These are phyloP conservation scores for Schoenoplectus tabernaemontani DNA, from an alignment of 202 grass and related monocot species.

Conservation along the genomic window DNA sequence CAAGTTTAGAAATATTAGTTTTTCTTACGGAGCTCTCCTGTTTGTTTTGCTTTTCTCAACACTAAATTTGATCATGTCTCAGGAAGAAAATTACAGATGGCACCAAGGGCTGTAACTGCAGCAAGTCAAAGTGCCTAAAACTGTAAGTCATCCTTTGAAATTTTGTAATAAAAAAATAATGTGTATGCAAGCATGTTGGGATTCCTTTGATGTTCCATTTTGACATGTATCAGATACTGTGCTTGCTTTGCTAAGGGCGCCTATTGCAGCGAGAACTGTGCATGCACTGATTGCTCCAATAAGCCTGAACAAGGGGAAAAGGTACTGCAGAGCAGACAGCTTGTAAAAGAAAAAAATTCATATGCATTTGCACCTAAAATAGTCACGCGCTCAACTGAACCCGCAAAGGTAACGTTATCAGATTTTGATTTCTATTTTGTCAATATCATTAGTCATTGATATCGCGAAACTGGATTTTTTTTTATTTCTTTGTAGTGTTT, in stretches of 20 bases:
- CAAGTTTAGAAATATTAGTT: too few relatives aligned
- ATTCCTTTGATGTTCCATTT: background rate
- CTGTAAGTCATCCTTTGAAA: too few relatives aligned
- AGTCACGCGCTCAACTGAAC: conserved; percentile 14
- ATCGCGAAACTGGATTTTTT: background rate
- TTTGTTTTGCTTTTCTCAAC: too few relatives aligned
- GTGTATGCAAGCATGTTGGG: too few relatives aligned
- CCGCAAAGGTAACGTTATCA: conserved; percentile 4
- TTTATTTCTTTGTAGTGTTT: background rate
- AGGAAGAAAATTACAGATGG: too few relatives aligned
- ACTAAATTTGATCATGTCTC: too few relatives aligned
- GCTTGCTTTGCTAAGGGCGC: conserved; percentile 35
- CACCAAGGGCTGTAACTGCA: too few relatives aligned
- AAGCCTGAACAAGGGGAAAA: conserved; percentile 25
- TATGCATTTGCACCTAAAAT: conserved; percentile 41
- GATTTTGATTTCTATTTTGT: background rate
- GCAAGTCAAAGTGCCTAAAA: too few relatives aligned
- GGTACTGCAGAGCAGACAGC: conserved; percentile 10
- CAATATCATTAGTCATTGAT: background rate
- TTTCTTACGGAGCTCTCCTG: too few relatives aligned
- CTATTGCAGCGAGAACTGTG: conserved; percentile 28
- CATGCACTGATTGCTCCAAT: conserved; percentile 27
- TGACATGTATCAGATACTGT: conserved; percentile 28
- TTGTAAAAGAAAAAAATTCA: conserved; percentile 32
- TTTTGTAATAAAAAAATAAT: too few relatives aligned